These are phyloP conservation scores for Cystofilobasidium bisporidii DNA, from an alignment of 768 basidiomycete genomes.

Conservation along the genomic window DNA sequence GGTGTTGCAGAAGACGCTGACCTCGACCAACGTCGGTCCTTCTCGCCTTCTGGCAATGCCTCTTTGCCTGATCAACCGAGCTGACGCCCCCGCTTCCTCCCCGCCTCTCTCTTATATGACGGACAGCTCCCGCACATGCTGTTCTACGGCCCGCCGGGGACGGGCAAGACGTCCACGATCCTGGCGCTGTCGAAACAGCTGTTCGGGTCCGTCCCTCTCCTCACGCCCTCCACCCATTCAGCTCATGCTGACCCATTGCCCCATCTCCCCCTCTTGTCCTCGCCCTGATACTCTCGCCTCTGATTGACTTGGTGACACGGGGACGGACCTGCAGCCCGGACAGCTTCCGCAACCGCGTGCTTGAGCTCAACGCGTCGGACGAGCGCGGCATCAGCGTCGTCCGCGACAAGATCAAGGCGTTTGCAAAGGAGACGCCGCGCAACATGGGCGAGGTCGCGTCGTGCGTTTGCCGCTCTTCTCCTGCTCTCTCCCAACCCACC, in stretches of 20 bases:
- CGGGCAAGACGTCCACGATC: constrained; percentile 97
- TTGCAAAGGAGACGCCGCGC: constrained; percentile 52
- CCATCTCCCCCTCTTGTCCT: background rate
- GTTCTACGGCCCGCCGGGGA: constrained; percentile 98
- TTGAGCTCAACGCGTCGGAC: constrained; percentile 97
- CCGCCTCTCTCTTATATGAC: no score
- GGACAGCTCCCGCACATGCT: constrained; percentile 92
- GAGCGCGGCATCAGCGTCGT: constrained; percentile 96
- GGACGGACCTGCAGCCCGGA: constrained; percentile 56
- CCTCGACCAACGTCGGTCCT: constrained; percentile 70
- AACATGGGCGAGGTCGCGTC: constrained; percentile 35
- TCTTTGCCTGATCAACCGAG: background rate
- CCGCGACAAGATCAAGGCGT: constrained; percentile 96
- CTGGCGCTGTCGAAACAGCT: constrained; percentile 85
- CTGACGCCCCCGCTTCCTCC: background rate
- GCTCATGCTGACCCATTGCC: background rate
- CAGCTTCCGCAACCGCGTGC: constrained; percentile 80
- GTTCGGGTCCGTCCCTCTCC: constrained; percentile 59
- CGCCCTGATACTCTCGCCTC: no score
- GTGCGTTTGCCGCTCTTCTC: constrained; percentile 33
- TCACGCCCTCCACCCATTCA: background rate
- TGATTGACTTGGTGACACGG: no score
- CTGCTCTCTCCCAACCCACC: background rate
- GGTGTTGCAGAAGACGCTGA: constrained; percentile 80
- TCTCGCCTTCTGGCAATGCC: no score